A percentile compares a stretch with the other conserved stretches of the same genome.
phyloP scores from a whole-genome alignment of 805 yeast genomes.

The Candida ipomoeae region DNA sequence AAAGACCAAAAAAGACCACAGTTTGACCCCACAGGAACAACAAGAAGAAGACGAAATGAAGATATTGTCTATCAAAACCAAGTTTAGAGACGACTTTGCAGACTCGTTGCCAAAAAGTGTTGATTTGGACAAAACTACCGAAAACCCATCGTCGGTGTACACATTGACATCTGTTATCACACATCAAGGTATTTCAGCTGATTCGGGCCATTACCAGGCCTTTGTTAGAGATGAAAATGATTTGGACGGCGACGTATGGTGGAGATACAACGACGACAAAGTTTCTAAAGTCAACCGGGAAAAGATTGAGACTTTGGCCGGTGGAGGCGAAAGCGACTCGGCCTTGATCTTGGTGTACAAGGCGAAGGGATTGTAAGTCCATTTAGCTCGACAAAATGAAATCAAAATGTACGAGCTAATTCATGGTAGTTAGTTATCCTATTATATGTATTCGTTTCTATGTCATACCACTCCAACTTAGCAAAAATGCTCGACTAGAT shows the following conservation, averaged over 20 bases:
- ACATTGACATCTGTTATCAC: constrained; percentile 80
- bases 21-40: constrained; percentile 49
- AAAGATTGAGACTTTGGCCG: constrained; percentile 79
- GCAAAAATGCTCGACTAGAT: constrained; percentile 23
- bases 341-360: constrained; percentile 86
- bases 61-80: constrained; percentile 43
- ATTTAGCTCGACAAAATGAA: neutral
- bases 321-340: constrained; percentile 97
- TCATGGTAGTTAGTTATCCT: neutral
- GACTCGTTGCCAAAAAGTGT: constrained; percentile 37
- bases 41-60: constrained; percentile 52
- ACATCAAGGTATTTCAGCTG: constrained; percentile 93
- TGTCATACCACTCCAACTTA: neutral
- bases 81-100: constrained; percentile 47
- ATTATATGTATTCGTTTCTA: constrained; percentile 2
- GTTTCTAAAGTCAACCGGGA: constrained; percentile 75
- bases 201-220: constrained; percentile 95
- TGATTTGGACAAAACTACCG: constrained; percentile 43
- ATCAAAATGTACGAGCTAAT: neutral
- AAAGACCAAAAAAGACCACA: constrained; percentile 44
- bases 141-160: constrained; percentile 84
- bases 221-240: constrained; percentile 72
- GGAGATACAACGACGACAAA: constrained; percentile 91
- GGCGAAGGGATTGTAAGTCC: constrained; percentile 57
- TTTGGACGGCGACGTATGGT: constrained; percentile 74